phyloP scores from a whole-genome alignment of 768 basidiomycete species.

The Mycena vulgaris region DNA sequence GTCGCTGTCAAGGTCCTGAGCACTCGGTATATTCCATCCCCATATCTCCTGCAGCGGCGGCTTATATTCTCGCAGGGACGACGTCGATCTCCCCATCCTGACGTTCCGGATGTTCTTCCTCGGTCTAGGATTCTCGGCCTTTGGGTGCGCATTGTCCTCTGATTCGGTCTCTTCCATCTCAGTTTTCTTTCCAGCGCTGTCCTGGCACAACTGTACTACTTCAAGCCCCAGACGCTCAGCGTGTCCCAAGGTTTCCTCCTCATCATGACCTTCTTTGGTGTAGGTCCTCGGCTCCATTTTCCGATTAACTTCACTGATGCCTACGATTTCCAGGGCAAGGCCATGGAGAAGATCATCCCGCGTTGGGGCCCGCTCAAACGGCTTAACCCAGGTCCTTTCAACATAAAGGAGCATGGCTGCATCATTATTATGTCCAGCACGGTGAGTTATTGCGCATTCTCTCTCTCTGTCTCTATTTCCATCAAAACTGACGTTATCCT shows the following conservation, averaged over 20 bases:
- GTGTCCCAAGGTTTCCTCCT: constrained; percentile 51
- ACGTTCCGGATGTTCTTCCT: constrained; percentile 60
- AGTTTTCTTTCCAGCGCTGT: constrained; percentile 39
- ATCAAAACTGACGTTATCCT: constrained; percentile 44
- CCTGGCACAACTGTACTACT: constrained; percentile 56
- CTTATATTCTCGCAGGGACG: constrained; percentile 48
- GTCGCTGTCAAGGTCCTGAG: constrained; percentile 55
- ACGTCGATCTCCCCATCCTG: constrained; percentile 52
- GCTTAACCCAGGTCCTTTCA: constrained; percentile 30
- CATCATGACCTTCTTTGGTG: constrained; percentile 53
- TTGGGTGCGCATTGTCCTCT: constrained; percentile 51
- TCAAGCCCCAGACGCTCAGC: constrained; percentile 58
- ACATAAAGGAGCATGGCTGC: no score
- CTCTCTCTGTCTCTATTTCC: constrained; percentile 14
- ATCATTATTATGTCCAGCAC: no score
- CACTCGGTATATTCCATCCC: constrained; percentile 32
- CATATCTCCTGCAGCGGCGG: neutral
- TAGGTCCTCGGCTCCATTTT: constrained; percentile 48
- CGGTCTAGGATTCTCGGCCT: constrained; percentile 56
- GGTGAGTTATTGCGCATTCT: constrained; percentile 34
- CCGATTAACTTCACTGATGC: constrained; percentile 43
- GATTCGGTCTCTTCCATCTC: constrained; percentile 10
- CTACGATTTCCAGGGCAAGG: constrained; percentile 23
- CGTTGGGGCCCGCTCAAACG: constrained; percentile 21
- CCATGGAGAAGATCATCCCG: constrained; percentile 30